Conservation (phyloP, 306 rosid genomes). For the Cicer chorassanicum region DNA sequence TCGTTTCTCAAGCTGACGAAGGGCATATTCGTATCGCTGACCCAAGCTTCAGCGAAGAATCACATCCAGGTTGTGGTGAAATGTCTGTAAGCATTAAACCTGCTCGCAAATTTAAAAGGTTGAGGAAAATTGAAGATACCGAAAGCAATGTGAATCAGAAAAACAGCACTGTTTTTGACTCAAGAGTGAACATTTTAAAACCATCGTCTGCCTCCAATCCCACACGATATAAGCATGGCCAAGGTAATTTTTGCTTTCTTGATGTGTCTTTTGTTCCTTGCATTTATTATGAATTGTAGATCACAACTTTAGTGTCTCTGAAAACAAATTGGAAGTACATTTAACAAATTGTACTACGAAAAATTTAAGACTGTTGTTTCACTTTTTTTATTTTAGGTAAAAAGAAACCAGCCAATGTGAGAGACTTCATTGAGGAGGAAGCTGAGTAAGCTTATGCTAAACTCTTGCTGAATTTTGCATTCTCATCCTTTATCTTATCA, state of each 20-base stretch:
- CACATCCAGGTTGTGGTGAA: constrained; percentile 62
- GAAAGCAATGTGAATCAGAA: constrained; percentile 52
- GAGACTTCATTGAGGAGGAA: constrained; percentile 85
- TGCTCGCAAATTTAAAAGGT: constrained; percentile 67
- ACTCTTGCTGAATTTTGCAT: constrained; percentile 37
- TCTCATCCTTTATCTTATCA: constrained; percentile 35
- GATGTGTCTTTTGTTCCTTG: constrained; percentile 27
- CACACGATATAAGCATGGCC: constrained; percentile 45
- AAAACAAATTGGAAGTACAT: constrained; percentile 27
- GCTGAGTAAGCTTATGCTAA: constrained; percentile 78
- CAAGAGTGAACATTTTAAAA: constrained; percentile 43
- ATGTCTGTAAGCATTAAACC: constrained; percentile 60
- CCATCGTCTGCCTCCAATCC: constrained; percentile 46
- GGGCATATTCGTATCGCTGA: constrained; percentile 49
- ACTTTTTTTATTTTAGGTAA: constrained; percentile 59
- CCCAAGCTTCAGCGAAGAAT: constrained; percentile 65
- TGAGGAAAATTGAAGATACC: constrained; percentile 67
- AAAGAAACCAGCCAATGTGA: constrained; percentile 55
- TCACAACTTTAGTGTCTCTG: constrained; percentile 27
- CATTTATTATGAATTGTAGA: constrained; percentile 15
- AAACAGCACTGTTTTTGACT: constrained; percentile 37
- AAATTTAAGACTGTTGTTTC: constrained; percentile 33
- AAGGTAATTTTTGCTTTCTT: constrained; percentile 56
- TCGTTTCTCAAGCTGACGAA: constrained; percentile 60
- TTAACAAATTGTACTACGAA: constrained; percentile 22